Conservation (phyloP, 164 flowering plant species). For the Stephania cephalantha region DNA sequence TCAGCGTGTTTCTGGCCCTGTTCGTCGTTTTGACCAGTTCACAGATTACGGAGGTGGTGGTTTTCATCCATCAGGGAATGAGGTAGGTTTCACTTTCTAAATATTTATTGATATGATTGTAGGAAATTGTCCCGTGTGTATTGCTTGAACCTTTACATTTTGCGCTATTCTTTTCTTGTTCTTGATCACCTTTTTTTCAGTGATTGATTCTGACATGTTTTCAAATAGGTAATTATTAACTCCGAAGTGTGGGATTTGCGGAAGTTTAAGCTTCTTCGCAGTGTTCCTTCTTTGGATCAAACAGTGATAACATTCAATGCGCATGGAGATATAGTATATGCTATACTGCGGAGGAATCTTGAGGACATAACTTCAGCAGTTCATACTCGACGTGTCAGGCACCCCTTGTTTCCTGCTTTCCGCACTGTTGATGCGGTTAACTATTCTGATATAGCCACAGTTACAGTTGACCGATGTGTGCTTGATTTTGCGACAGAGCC, state of each 20-base stretch:
- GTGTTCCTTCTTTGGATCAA: constrained; percentile 88
- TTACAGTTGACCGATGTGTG: constrained; percentile 83
- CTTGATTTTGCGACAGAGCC: constrained; percentile 88
- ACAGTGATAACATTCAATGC: constrained; percentile 74
- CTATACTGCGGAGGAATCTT: constrained; percentile 69
- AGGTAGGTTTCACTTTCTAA: constrained; percentile 43
- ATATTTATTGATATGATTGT: background rate
- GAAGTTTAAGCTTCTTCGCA: constrained; percentile 71
- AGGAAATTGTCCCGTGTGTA: background rate
- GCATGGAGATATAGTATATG: constrained; percentile 84
- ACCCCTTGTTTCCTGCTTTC: constrained; percentile 77
- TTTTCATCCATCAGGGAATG: constrained; percentile 98
- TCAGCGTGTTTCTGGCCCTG: constrained; percentile 53
- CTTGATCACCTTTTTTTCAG: background rate
- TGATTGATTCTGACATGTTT: background rate
- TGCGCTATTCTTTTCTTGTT: background rate
- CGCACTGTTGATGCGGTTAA: constrained; percentile 84
- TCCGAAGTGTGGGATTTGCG: constrained; percentile 97
- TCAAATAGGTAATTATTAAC: constrained; percentile 75
- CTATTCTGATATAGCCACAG: constrained; percentile 88
- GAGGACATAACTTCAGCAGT: constrained; percentile 84
- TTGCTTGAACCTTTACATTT: background rate
- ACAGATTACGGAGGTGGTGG: constrained; percentile 98
- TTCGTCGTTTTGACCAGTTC: constrained; percentile 84
- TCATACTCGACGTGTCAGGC: constrained; percentile 66